Evolutionary conservation across 2,329 filamentous ascomycete genomes (phyloP).

Genomic region (Zymoseptoria tritici): DNA sequence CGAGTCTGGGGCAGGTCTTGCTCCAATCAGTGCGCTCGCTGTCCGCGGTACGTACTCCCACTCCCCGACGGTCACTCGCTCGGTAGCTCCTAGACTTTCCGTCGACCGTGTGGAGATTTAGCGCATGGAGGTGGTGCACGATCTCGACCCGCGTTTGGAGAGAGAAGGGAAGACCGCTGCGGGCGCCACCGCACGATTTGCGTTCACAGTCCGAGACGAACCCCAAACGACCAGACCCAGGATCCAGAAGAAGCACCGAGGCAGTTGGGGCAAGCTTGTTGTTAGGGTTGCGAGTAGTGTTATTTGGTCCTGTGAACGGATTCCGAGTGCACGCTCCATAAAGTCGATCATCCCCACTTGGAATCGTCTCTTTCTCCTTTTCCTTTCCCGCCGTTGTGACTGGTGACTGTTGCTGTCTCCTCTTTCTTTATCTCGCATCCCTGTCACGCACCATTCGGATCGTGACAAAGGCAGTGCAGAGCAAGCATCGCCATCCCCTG

Average conservation of each 20-base stretch:
- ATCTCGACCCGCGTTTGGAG: background rate
- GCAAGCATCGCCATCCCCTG: no score
- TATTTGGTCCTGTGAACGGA: background rate
- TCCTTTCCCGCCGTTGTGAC: background rate
- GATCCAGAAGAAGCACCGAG: background rate
- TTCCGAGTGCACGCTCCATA: background rate
- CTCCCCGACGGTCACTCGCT: background rate
- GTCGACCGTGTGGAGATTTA: background rate
- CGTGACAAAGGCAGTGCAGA: background rate
- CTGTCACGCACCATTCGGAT: background rate
- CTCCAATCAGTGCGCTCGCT: background rate
- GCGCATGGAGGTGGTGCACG: background rate
- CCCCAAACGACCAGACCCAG: background rate
- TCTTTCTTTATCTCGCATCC: background rate
- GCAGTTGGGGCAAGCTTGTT: background rate
- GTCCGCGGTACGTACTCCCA: background rate
- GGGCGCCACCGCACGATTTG: background rate
- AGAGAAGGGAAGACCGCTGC: no score
- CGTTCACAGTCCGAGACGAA: background rate
- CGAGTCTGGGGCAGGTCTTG: background rate
- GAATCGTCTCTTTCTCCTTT: background rate
- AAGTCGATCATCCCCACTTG: background rate
- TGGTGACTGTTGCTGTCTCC: background rate
- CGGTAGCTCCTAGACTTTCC: background rate
- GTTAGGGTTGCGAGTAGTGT: background rate